These are phyloP conservation scores for Ceratocystis smalleyi DNA, from an alignment of 2,329 filamentous ascomycete genomes.

Conservation along the genomic window DNA sequence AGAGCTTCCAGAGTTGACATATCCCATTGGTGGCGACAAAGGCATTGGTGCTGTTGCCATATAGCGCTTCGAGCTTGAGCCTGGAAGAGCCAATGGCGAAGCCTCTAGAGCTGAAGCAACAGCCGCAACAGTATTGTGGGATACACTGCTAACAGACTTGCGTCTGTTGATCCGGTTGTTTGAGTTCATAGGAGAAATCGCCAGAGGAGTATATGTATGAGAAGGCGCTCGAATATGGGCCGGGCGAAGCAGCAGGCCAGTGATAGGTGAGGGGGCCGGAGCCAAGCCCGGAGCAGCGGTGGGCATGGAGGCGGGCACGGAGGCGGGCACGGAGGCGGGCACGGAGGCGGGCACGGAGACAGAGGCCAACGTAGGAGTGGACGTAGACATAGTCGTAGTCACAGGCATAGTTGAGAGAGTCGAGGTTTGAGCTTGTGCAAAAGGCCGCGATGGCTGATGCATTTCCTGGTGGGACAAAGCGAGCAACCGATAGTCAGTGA, in stretches of 20 bases:
- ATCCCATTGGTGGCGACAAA: constrained; percentile 3
- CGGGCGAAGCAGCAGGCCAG: constrained; percentile 43
- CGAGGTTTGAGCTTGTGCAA: constrained; percentile 12
- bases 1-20: background rate
- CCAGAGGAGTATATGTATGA: constrained; percentile 51
- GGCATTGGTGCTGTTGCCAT: constrained; percentile 3
- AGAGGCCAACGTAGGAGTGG: background rate
- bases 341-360: constrained; percentile 20
- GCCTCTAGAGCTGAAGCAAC: constrained; percentile 34
- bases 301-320: background rate
- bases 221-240: constrained; percentile 63
- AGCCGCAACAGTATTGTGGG: constrained; percentile 10
- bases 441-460: constrained; percentile 47
- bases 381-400: constrained; percentile 24
- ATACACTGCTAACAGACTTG: constrained; percentile 67
- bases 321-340: background rate
- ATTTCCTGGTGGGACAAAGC: constrained; percentile 37
- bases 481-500: constrained; percentile 19
- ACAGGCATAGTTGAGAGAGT: constrained; percentile 13
- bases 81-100: constrained; percentile 27
- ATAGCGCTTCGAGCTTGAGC: constrained; percentile 12
- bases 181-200: constrained; percentile 55
- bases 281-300: background rate
- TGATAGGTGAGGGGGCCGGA: constrained; percentile 22
- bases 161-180: constrained; percentile 78